Evolutionary conservation across 805 yeast genomes (phyloP).

Genomic region (Lachancea dasiensis): DNA sequence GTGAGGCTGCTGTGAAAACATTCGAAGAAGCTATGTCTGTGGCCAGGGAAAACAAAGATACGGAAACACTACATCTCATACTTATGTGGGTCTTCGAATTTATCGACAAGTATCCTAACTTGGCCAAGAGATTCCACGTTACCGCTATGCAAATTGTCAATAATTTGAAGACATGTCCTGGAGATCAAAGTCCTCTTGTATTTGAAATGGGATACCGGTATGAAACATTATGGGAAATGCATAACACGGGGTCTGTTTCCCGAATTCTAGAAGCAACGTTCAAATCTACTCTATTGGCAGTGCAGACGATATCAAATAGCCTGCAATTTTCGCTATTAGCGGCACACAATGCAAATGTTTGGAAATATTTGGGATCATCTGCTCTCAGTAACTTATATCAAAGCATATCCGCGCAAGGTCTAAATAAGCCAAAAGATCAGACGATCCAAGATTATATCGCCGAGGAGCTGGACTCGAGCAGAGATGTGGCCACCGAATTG

Average conservation of each 20-base stretch:
- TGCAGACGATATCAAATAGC: constrained; percentile 37
- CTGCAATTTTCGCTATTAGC: constrained; percentile 18
- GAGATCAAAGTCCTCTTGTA: constrained; percentile 22
- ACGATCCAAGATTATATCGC: background rate
- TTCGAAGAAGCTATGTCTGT: constrained; percentile 83
- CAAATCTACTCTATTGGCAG: constrained; percentile 49
- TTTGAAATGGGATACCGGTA: constrained; percentile 59
- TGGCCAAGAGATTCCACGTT: constrained; percentile 45
- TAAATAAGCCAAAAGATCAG: background rate
- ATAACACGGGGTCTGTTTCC: constrained; percentile 44
- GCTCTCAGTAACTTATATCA: constrained; percentile 16
- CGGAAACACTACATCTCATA: constrained; percentile 62
- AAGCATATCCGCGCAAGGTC: background rate
- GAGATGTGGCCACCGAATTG: constrained; percentile 35
- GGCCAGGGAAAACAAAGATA: constrained; percentile 80
- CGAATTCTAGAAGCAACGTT: constrained; percentile 49
- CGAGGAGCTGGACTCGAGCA: constrained; percentile 36
- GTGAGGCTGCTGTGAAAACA: constrained; percentile 64
- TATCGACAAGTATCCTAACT: constrained; percentile 58
- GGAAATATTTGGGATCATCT: constrained; percentile 21
- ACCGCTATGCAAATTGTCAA: constrained; percentile 62
- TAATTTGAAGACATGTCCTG: constrained; percentile 37
- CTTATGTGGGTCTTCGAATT: constrained; percentile 71
- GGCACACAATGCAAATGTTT: constrained; percentile 14
- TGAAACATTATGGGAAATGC: constrained; percentile 51